Conservation (phyloP, 495 filamentous ascomycete species). For the Penicillium turbatum region DNA sequence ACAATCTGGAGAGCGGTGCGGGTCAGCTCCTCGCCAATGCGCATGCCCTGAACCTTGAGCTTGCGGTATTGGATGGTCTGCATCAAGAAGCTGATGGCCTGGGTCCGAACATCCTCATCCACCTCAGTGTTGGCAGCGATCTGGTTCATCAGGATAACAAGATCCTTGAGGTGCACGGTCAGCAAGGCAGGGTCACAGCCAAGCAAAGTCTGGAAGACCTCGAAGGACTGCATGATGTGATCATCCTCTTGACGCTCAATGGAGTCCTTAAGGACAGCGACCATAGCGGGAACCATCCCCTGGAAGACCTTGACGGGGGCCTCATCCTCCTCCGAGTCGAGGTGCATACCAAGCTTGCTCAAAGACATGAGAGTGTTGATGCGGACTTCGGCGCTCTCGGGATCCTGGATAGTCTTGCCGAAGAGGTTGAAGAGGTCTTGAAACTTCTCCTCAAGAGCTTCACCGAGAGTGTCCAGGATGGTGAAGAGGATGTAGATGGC, state of each 20-base stretch:
- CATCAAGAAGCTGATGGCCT: conserved; percentile 90
- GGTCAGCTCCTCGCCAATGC: conserved; percentile 79
- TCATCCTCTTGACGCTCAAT: conserved; percentile 79
- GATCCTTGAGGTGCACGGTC: conserved; percentile 79
- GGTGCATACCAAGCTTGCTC: conserved; percentile 78
- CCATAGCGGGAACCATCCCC: conserved; percentile 79
- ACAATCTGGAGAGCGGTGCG: conserved; percentile 79
- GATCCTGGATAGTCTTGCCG: conserved; percentile 80
- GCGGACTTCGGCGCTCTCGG: conserved; percentile 84
- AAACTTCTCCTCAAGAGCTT: conserved; percentile 72
- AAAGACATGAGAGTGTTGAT: conserved; percentile 94
- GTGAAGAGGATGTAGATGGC: conserved; percentile 90
- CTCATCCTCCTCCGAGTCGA: conserved; percentile 79
- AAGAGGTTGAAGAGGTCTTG: conserved; percentile 78
- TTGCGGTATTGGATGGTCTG: conserved; percentile 87
- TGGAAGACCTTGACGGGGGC: conserved; percentile 69
- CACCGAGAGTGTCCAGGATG: conserved; percentile 77
- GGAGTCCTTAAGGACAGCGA: conserved; percentile 77
- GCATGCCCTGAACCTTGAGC: conserved; percentile 87
- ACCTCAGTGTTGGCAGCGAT: conserved; percentile 67
- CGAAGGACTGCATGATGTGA: conserved; percentile 80
- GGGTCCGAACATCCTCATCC: conserved; percentile 79
- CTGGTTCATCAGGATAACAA: conserved; percentile 92
- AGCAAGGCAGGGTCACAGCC: conserved; percentile 84
- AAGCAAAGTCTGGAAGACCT: conserved; percentile 94